A percentile compares a stretch with the other conserved stretches of the same genome.
Conservation (phyloP, 192 early-diverging fungal genomes). For the Pilaira anomala region DNA sequence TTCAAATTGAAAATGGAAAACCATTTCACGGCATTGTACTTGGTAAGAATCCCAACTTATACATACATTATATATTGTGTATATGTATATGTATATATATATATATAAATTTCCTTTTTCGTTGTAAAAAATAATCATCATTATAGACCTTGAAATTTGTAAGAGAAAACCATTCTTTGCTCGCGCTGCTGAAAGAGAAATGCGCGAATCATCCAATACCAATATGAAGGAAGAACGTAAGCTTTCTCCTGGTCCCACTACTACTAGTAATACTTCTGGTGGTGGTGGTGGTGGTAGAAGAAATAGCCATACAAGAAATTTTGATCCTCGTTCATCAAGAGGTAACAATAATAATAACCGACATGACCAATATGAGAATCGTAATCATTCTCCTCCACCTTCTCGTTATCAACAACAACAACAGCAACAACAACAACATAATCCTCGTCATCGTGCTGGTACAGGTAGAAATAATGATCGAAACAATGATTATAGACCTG, state of each 20-base stretch:
- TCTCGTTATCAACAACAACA: no score
- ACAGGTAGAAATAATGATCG: not conserved
- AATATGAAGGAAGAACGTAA: no score
- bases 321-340: not conserved
- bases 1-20: conserved; percentile 29
- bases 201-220: no score
- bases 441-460: not conserved
- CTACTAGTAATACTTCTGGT: no score
- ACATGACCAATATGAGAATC: conserved; percentile 3
- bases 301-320: no score
- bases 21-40: conserved; percentile 22
- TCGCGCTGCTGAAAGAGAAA: not conserved
- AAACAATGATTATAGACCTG: conserved; percentile 8
- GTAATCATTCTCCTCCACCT: no score
- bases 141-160: conserved; percentile 12
- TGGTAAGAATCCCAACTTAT: conserved; percentile 12
- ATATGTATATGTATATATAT: no score
- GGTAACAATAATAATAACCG: not conserved
- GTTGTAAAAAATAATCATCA: not conserved
- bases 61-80: no score
- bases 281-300: not conserved
- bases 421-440: no score
- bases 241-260: no score
- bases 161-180: conserved; percentile 15
- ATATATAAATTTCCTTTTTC: not conserved